Evolutionary conservation across 495 filamentous ascomycete genomes (phyloP), one percentile per base, ranked within the genome.

Genomic region (Trichoderma orchidacearum): DNA sequence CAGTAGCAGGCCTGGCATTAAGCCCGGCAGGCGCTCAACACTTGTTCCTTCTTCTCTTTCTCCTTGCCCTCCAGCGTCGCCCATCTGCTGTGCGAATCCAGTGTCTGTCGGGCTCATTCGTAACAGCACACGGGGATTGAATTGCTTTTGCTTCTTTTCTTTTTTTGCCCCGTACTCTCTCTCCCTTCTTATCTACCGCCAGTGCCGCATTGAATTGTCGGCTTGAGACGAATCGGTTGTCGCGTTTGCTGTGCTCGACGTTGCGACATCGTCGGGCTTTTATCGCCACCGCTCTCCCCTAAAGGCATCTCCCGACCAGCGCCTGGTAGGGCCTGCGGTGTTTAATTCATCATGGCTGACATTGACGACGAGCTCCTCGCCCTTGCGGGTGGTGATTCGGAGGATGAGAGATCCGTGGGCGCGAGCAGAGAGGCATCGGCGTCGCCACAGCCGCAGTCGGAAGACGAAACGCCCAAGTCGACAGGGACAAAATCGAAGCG

Each of bases 321-420:
- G 51, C 21, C 27, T 36, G 27, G 17, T 15, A 11, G 30, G 17
- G 5, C 4, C 30, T 25, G 18, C 29, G 9, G 27, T 11, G 53
- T n/a, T 21, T 7, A n/a, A n/a, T 55, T 15, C 56, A 69, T 8
- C 54, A 85, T 84, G 75, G 83, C 86, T 56, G 86, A 89, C 63
- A 76, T 95, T 58, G 90, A 95, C 64, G 87, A 88, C 55, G 89
- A 95, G 70, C 78, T 95, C 62, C 85, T 95, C 54, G 89, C 86
- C 59, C 80, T 96, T 54, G 90, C 90, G 17, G 90, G 89, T 60
- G 82, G 72, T 52, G 72, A 78, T 55, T 77, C 75, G 27, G 74
- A 73, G 53, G 76, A 77, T 59, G 77, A 78, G 38, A 73, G 66
- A 59, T 68, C 73, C 30, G 60, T 64, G 52, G 72, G 67, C 59